These are phyloP conservation scores for Neonothopanus nambi DNA, from an alignment of 1,284 basidiomycete genomes.

Conservation along the genomic window DNA sequence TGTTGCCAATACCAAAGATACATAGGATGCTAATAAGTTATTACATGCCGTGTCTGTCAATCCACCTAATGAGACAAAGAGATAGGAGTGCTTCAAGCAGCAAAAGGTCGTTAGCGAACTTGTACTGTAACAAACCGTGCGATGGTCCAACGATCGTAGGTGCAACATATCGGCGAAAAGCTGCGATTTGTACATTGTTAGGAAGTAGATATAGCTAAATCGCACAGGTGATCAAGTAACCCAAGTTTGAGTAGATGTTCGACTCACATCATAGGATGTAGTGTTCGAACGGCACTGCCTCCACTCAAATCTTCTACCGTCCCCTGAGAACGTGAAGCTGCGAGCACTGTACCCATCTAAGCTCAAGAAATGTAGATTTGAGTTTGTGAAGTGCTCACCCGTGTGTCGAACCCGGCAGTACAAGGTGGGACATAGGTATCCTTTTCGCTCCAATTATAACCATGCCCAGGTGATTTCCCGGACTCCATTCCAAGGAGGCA, in stretches of 20 bases:
- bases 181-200: slow-evolving; percentile 48
- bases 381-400: slow-evolving; percentile 39
- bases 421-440: slow-evolving; percentile 62
- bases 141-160: slow-evolving; percentile 61
- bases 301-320: slow-evolving; percentile 63
- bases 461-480: slow-evolving; percentile 56
- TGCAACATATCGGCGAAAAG: slow-evolving; percentile 53
- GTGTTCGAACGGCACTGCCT: slow-evolving; percentile 46
- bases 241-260: slow-evolving; percentile 8
- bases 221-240: not conserved
- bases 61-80: slow-evolving; percentile 71
- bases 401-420: slow-evolving; percentile 49
- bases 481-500: slow-evolving; percentile 64
- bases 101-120: slow-evolving; percentile 57
- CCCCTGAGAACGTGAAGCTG: slow-evolving; percentile 49
- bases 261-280: slow-evolving; percentile 57
- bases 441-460: slow-evolving; percentile 54
- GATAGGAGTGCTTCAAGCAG: slow-evolving; percentile 65
- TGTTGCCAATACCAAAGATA: no score
- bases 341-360: slow-evolving; percentile 45
- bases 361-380: not conserved
- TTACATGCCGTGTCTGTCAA: slow-evolving; percentile 55
- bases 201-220: slow-evolving; percentile 48
- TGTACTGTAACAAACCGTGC: slow-evolving; percentile 62
- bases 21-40: not conserved